These are phyloP conservation scores for Dictyostelium capitatum DNA, from an alignment of 78 protist species.

Conservation along the genomic window DNA sequence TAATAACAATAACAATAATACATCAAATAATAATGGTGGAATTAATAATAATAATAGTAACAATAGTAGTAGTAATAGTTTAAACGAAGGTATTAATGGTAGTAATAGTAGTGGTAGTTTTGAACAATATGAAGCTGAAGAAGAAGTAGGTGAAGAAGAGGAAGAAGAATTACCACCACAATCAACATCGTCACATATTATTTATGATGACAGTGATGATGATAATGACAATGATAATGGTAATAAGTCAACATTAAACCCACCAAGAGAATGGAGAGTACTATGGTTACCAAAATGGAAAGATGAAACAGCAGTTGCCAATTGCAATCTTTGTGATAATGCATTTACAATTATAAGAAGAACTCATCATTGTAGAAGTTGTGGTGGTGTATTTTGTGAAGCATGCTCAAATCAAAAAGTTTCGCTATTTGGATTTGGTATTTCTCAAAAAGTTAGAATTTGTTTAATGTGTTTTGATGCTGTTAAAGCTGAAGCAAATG, in stretches of 20 bases:
- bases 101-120: background rate
- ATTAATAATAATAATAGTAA: background rate
- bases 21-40: background rate
- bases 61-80: background rate
- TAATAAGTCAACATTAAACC: background rate
- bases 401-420: conserved; percentile 42
- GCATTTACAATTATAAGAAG: conserved; percentile 47
- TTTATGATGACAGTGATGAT: background rate
- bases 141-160: background rate
- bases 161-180: background rate
- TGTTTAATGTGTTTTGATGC: conserved; percentile 56
- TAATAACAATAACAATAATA: background rate
- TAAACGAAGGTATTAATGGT: background rate
- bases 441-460: conserved; percentile 32
- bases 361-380: conserved; percentile 68
- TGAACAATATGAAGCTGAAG: background rate
- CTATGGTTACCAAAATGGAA: conserved; percentile 77
- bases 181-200: background rate
- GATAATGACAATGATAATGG: background rate
- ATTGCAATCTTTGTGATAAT: conserved; percentile 54
- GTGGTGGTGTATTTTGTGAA: conserved; percentile 81
- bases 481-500: background rate
- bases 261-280: conserved; percentile 38
- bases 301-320: conserved; percentile 6
- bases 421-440: conserved; percentile 23